phyloP scores from a whole-genome alignment of 2,329 filamentous ascomycete species.

The Curvularia sp. region DNA sequence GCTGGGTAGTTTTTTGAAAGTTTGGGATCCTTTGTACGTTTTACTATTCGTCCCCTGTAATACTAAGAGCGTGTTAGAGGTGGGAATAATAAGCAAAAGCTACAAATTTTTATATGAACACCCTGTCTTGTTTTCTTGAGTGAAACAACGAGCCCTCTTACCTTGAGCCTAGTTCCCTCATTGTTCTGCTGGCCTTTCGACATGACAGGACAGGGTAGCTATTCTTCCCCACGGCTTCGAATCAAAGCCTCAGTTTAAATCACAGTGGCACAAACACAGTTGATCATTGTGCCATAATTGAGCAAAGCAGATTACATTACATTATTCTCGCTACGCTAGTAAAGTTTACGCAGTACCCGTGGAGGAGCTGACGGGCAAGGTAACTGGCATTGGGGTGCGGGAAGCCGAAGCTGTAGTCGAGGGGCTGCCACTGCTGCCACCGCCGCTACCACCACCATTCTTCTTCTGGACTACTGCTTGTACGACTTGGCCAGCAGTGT shows the following conservation, averaged over 20 bases:
- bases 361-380: conserved; percentile 39
- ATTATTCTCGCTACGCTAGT: conserved; percentile 8
- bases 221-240: neutral
- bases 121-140: neutral
- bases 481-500: conserved; percentile 63
- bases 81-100: neutral
- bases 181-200: neutral
- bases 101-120: neutral
- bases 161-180: neutral
- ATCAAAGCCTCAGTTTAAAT: neutral
- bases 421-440: conserved; percentile 14
- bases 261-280: neutral
- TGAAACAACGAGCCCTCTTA: too few relatives aligned
- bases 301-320: conserved; percentile 18
- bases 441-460: conserved; percentile 31
- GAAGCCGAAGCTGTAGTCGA: conserved; percentile 28
- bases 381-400: conserved; percentile 41
- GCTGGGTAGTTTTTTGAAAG: neutral
- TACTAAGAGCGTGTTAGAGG: neutral
- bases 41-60: neutral
- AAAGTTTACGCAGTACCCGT: conserved; percentile 22
- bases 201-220: neutral
- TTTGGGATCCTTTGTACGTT: neutral
- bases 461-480: conserved; percentile 56
- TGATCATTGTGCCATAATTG: neutral